These are phyloP conservation scores for Diaporthe citri DNA, from an alignment of 2,329 filamentous ascomycete genomes.

Conservation along the genomic window DNA sequence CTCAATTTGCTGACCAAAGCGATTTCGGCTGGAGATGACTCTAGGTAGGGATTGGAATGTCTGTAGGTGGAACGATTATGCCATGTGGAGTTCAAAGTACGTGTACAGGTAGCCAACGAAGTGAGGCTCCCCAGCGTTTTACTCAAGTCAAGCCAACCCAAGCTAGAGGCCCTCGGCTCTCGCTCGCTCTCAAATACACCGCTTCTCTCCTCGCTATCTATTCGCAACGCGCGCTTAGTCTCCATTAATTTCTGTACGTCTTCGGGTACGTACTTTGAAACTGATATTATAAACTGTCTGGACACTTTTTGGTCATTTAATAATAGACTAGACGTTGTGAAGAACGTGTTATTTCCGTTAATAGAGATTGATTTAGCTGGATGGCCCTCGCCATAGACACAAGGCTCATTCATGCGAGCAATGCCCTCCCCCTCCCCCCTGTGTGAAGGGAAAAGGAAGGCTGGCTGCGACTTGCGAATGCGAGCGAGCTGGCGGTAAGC, in stretches of 20 bases:
- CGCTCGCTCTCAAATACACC: not conserved
- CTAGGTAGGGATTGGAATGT: not conserved
- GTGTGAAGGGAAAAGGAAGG: not conserved
- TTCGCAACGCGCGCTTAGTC: not conserved
- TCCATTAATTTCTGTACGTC: not conserved
- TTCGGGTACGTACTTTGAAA: not conserved
- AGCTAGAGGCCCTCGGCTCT: not conserved
- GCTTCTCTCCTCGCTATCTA: not conserved
- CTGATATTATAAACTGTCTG: too few relatives aligned
- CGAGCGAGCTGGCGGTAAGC: not conserved
- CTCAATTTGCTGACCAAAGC: not conserved
- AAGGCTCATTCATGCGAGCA: not conserved
- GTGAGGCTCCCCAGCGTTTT: not conserved
- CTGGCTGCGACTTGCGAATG: not conserved
- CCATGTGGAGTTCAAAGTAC: constrained; percentile 8
- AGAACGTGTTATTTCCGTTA: not conserved
- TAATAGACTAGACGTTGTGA: not conserved
- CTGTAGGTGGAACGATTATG: not conserved
- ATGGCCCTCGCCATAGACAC: not conserved
- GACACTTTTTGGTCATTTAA: not conserved
- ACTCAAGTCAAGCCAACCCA: constrained; percentile 1
- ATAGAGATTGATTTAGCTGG: too few relatives aligned
- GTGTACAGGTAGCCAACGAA: constrained; percentile 7
- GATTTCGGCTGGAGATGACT: not conserved
- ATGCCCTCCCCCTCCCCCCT: not conserved